A percentile compares a stretch with the other conserved stretches of the same genome.
phyloP scores from a whole-genome alignment of 352 stramenopile genomes.

The Globisporangium orthogonon region DNA sequence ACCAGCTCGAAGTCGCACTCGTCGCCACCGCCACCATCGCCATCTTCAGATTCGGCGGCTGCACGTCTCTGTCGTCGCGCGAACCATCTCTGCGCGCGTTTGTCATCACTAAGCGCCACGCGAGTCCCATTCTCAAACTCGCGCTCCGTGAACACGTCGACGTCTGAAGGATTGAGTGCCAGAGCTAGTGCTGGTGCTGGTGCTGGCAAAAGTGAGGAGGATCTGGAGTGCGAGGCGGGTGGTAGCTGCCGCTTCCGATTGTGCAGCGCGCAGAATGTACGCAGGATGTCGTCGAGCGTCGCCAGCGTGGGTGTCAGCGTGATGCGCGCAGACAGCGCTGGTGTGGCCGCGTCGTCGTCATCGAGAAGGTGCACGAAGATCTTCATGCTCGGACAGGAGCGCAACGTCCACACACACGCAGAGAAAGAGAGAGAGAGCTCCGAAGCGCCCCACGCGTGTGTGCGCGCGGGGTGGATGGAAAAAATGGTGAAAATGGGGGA shows the following conservation, averaged over 20 bases:
- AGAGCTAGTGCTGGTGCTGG: not conserved
- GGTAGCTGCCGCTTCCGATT: conserved; percentile 27
- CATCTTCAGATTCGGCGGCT: not conserved
- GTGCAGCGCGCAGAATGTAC: conserved; percentile 30
- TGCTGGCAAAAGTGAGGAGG: no score
- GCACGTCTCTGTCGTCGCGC: not conserved
- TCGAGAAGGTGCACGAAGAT: conserved; percentile 76
- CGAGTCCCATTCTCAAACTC: conserved; percentile 17
- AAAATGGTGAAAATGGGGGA: no score
- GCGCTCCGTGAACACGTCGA: conserved; percentile 40
- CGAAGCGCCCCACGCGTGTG: no score
- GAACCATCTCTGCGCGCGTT: conserved; percentile 4
- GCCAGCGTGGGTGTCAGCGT: conserved; percentile 21
- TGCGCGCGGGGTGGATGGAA: no score
- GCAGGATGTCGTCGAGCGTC: conserved; percentile 36
- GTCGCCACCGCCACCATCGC: not conserved
- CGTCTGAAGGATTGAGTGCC: conserved; percentile 15
- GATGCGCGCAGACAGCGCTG: conserved; percentile 47
- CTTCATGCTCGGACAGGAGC: conserved; percentile 19
- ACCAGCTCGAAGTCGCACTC: conserved; percentile 36
- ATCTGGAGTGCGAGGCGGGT: no score
- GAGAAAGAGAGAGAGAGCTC: no score
- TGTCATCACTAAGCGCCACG: conserved; percentile 3
- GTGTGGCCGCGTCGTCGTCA: not conserved
- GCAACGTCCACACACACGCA: no score